These are phyloP conservation scores for Lecanicillium sp. DNA, from an alignment of 2,329 filamentous ascomycete species.

Conservation along the genomic window DNA sequence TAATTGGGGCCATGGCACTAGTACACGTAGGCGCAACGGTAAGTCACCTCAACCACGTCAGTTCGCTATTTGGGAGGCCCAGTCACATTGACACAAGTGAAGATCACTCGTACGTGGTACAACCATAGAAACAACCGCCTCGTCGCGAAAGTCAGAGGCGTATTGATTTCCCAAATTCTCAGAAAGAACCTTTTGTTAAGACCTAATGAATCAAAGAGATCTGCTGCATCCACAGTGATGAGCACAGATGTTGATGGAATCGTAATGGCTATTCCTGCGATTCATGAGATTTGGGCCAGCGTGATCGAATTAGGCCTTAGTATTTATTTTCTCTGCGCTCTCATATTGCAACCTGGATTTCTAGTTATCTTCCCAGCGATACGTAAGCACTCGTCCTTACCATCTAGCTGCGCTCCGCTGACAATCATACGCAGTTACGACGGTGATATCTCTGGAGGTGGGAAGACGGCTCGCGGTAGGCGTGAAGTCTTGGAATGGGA, in stretches of 20 bases:
- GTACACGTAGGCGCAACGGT: constrained; percentile 31
- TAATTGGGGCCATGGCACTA: no score
- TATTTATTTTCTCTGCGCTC: background rate
- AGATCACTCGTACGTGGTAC: constrained; percentile 14
- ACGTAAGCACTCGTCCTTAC: no score
- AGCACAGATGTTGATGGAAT: background rate
- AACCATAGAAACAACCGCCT: constrained; percentile 27
- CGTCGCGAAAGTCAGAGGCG: constrained; percentile 27
- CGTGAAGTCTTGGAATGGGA: background rate
- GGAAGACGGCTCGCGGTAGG: background rate
- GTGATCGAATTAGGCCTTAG: background rate
- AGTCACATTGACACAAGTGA: no score
- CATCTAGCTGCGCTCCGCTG: no score
- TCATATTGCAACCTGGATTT: constrained; percentile 16
- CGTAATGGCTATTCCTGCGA: background rate
- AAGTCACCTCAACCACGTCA: constrained; percentile 5
- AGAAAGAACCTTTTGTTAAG: constrained; percentile 32
- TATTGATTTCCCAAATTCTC: constrained; percentile 38
- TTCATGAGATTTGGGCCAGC: background rate
- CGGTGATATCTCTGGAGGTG: background rate
- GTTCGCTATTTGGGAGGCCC: no score
- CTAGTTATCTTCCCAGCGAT: constrained; percentile 18
- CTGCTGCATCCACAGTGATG: background rate
- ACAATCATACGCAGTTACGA: no score
- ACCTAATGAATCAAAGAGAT: constrained; percentile 8